These are phyloP conservation scores for Entomortierella chlamydospora DNA, from an alignment of 192 early-diverging fungal species.

Conservation along the genomic window DNA sequence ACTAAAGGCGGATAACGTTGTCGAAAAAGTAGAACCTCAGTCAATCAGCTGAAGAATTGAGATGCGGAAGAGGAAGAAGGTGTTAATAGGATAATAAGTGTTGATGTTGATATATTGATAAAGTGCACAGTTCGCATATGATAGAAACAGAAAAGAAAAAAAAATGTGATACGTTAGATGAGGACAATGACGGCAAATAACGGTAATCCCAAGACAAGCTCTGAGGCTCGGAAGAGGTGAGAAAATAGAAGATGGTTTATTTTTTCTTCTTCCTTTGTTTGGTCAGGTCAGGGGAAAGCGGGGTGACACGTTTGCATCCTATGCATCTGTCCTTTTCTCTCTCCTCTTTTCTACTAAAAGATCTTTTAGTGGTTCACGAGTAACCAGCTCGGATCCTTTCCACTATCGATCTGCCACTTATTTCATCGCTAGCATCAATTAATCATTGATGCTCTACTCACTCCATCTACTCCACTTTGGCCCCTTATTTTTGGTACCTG, in stretches of 20 bases:
- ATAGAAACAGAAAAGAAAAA: conserved; percentile 1
- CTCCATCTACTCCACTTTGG: not conserved
- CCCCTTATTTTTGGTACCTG: not conserved
- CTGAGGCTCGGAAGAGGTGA: no score
- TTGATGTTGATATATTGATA: no score
- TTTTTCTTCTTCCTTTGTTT: not conserved
- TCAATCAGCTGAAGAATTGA: not conserved
- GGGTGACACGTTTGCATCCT: no score
- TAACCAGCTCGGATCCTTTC: no score
- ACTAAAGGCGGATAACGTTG: not conserved
- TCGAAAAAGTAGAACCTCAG: not conserved
- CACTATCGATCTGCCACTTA: no score
- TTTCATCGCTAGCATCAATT: no score
- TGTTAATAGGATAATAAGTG: not conserved
- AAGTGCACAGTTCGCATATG: not conserved
- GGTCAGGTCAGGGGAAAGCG: no score
- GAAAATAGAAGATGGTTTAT: no score
- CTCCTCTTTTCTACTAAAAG: no score
- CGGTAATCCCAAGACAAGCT: not conserved
- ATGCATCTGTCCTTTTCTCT: no score
- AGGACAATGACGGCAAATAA: not conserved
- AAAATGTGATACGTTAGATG: no score
- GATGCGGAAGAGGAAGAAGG: not conserved
- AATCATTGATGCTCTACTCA: not conserved
- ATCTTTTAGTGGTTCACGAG: no score